Percentiles rank a stretch among this genome's conserved stretches.
These are phyloP conservation scores for Aspergillus diversus DNA, from an alignment of 495 filamentous ascomycete genomes.

Conservation along the genomic window DNA sequence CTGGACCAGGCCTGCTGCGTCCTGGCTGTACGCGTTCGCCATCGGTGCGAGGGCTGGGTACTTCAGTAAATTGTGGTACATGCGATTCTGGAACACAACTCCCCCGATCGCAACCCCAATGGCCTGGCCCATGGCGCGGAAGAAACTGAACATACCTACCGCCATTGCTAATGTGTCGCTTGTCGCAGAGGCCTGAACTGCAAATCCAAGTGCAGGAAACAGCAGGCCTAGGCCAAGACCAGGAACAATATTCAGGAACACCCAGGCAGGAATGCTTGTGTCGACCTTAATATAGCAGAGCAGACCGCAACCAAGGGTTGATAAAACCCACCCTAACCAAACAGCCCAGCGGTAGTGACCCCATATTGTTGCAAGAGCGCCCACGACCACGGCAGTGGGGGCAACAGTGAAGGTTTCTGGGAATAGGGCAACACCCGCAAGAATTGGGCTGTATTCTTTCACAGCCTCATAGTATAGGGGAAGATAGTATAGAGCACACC, in stretches of 20 bases:
- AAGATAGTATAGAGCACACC: slow-evolving; percentile 52
- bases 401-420: slow-evolving; percentile 56
- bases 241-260: slow-evolving; percentile 51
- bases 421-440: slow-evolving; percentile 51
- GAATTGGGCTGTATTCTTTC: slow-evolving; percentile 49
- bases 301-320: slow-evolving; percentile 52
- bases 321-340: slow-evolving; percentile 56
- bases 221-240: slow-evolving; percentile 57
- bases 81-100: slow-evolving; percentile 65
- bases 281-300: slow-evolving; percentile 49
- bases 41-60: slow-evolving; percentile 47
- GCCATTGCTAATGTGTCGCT: slow-evolving; percentile 50
- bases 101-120: slow-evolving; percentile 61
- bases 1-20: slow-evolving; percentile 62
- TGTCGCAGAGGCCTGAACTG: slow-evolving; percentile 52
- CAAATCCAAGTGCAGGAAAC: slow-evolving; percentile 50
- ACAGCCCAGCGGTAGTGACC: slow-evolving; percentile 55
- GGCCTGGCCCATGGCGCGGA: slow-evolving; percentile 57
- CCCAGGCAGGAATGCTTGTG: slow-evolving; percentile 48
- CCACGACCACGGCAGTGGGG: slow-evolving; percentile 53
- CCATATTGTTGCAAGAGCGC: slow-evolving; percentile 44
- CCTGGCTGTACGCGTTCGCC: slow-evolving; percentile 55
- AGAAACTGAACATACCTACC: slow-evolving; percentile 57
- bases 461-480: slow-evolving; percentile 58
- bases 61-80: slow-evolving; percentile 48